These are phyloP conservation scores for Eurotiales sp. DNA, from an alignment of 2,329 filamentous ascomycete species.

Conservation along the genomic window DNA sequence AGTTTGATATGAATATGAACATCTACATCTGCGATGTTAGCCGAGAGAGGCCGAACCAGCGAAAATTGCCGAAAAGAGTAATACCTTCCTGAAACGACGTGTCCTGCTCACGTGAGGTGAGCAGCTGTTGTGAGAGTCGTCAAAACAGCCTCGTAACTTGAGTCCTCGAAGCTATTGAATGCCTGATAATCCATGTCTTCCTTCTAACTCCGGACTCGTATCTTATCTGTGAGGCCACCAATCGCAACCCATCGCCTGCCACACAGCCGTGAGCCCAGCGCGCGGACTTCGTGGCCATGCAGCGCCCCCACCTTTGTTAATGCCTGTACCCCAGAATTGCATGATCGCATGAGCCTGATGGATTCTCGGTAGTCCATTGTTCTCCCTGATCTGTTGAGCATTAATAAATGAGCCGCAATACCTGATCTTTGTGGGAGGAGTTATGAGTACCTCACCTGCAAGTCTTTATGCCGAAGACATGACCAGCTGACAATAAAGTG, in stretches of 20 bases:
- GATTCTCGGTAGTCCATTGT: background rate
- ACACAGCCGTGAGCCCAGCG: background rate
- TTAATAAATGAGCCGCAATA: background rate
- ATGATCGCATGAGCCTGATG: background rate
- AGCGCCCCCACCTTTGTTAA: conserved; percentile 7
- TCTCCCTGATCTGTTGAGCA: background rate
- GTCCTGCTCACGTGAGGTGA: background rate
- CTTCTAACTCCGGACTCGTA: background rate
- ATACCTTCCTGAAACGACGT: background rate
- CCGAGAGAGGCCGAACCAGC: background rate
- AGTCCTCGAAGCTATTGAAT: no score
- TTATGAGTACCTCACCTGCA: conserved; percentile 5
- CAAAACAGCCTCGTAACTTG: no score
- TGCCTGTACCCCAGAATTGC: conserved; percentile 1
- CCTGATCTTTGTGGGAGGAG: background rate
- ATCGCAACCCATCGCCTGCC: background rate
- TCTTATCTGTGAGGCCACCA: conserved; percentile 2
- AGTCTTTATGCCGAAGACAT: background rate
- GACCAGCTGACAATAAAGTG: background rate
- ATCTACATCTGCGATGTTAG: background rate
- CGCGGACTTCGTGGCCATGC: conserved; percentile 3
- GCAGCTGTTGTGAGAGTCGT: no score
- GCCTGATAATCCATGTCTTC: background rate
- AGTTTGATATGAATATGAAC: background rate
- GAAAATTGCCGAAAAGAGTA: background rate